A percentile compares a stretch with the other conserved stretches of the same genome.
Evolutionary conservation across 2,329 filamentous ascomycete species (phyloP).

Genomic region (Penicillium verrucosum): DNA sequence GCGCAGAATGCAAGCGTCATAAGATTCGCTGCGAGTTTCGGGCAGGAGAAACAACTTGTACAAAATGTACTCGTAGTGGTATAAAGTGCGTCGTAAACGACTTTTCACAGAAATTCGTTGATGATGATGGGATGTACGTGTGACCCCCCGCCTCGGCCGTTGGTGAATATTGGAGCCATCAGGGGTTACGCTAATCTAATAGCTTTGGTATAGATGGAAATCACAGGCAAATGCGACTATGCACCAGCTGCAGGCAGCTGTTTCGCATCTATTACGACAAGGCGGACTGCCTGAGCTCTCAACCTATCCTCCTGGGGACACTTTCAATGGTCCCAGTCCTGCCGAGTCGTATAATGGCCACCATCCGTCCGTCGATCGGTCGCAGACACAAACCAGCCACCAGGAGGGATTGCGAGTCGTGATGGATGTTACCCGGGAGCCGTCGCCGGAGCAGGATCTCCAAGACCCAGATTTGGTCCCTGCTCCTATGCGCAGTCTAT

Average conservation of each 20-base stretch:
- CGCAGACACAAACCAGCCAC: slow-evolving; percentile 28
- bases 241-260: slow-evolving; percentile 44
- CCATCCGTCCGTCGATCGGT: slow-evolving; percentile 25
- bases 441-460: slow-evolving; percentile 43
- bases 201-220: slow-evolving; percentile 42
- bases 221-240: slow-evolving; percentile 42
- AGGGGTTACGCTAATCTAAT: slow-evolving; percentile 3
- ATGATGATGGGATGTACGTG: slow-evolving; percentile 52
- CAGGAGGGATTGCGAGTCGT: slow-evolving; percentile 29
- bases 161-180: neutral
- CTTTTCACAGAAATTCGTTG: slow-evolving; percentile 55
- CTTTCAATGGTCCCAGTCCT: slow-evolving; percentile 26
- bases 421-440: slow-evolving; percentile 47
- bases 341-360: slow-evolving; percentile 29
- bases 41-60: slow-evolving; percentile 46
- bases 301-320: slow-evolving; percentile 34
- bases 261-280: slow-evolving; percentile 46
- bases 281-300: slow-evolving; percentile 43
- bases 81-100: slow-evolving; percentile 55
- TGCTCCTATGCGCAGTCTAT: slow-evolving; percentile 54
- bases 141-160: neutral
- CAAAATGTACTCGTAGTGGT: slow-evolving; percentile 50
- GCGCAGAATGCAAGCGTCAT: slow-evolving; percentile 51
- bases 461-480: slow-evolving; percentile 46
- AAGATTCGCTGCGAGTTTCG: slow-evolving; percentile 56